phyloP scores from a whole-genome alignment of 768 basidiomycete species.

The Strobilomyces confusus region DNA sequence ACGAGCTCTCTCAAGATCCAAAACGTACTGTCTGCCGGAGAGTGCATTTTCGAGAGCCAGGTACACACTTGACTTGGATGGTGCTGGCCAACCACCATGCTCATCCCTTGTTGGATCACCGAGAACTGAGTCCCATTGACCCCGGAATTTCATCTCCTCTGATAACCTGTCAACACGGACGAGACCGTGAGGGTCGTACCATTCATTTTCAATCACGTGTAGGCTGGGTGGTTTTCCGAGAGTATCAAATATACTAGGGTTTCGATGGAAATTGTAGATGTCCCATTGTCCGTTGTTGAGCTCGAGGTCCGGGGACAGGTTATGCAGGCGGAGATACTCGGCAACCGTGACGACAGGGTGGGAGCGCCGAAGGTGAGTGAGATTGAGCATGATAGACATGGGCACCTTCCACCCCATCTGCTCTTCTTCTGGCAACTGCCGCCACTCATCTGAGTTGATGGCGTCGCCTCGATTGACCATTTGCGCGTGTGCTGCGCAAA shows the following conservation, averaged over 20 bases:
- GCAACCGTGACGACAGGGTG: slow-evolving; percentile 40
- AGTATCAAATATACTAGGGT: slow-evolving; percentile 26
- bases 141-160: slow-evolving; percentile 30
- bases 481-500: slow-evolving; percentile 38
- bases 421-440: slow-evolving; percentile 33
- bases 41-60: slow-evolving; percentile 17
- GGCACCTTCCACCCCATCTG: slow-evolving; percentile 36
- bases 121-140: slow-evolving; percentile 25
- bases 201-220: slow-evolving; percentile 35
- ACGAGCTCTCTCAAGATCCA: slow-evolving; percentile 25
- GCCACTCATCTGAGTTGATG: slow-evolving; percentile 40
- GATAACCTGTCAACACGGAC: slow-evolving; percentile 38
- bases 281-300: slow-evolving; percentile 38
- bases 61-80: slow-evolving; percentile 19
- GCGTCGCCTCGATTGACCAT: slow-evolving; percentile 46
- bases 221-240: slow-evolving; percentile 24
- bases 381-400: slow-evolving; percentile 39
- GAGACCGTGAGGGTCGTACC: slow-evolving; percentile 36
- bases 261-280: slow-evolving; percentile 30
- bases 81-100: slow-evolving; percentile 22
- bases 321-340: slow-evolving; percentile 42
- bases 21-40: slow-evolving; percentile 15
- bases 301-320: slow-evolving; percentile 32
- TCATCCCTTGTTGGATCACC: slow-evolving; percentile 12
- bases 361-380: slow-evolving; percentile 35